Evolutionary conservation across 139 green algal species (phyloP), one percentile per base, ranked within the genome.

Genomic region (Haematococcus sp.): DNA sequence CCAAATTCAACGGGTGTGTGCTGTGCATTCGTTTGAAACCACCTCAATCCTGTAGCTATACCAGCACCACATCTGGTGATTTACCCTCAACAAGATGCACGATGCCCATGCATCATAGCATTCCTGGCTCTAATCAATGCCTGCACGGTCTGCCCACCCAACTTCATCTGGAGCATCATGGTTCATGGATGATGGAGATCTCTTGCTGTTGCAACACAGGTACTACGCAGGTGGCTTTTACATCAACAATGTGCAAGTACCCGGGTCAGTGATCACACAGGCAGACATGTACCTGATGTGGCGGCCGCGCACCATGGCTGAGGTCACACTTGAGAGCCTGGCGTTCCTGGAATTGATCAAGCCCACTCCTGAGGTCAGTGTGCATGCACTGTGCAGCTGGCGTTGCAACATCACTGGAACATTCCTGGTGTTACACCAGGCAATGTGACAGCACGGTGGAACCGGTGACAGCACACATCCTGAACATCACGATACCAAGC

Each of bases 201-300:
- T 55, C 15, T 55, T 55, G 46, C 16, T 54, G 44, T n/a, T 43
- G 60, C 32, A 25, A 23, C 49, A 22, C 73, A 78, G 79, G 60
- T 84, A 79, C 70, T 81, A 79, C 56, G 73, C 69, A 2, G 78
- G 78, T 4, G 78, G 80, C 35, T 85, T 85, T 71, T 81, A 82
- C 71, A 54, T 85, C 46, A 85, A 85, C 54, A 85, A 85, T 35
- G 80, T 85, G 25, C 73, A 84, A 71, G 79, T 85, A 0, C 80
- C 80, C 16, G 80, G 80, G 1, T 85, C 80, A 11, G 71, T 85
- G 16, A 43, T 85, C 1, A 40, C 70, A 9, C 68, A 60, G 20
- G 27, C 72, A 33, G 80, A 85, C 75, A 54, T 79, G 25, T 85
- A 74, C 64, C 9, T 80, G 9, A 76, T 85, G 75, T 85, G 80